Base-by-base conservation (phyloP, 352 stramenopile genomes). In the Phytophthora niederhauseri region DNA sequence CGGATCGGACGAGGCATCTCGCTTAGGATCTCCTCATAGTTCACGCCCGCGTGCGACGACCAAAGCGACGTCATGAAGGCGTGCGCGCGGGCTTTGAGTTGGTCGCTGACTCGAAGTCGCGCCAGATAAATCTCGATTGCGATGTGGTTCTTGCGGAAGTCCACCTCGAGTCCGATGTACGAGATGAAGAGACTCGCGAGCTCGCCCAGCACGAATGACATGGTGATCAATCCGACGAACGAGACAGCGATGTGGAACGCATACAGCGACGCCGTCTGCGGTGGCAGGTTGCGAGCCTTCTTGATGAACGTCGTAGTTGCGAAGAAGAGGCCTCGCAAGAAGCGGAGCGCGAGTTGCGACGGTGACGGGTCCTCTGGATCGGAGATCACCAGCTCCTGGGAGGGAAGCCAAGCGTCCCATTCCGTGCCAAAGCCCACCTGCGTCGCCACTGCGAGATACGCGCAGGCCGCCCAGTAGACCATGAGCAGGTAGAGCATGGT, bases 381-480 rank as follows among this genome's bases (percentile, higher is more conserved):
- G 0, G 67, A 59, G 41, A 86, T 69, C 22, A 73, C 59, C 2
- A 86, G 57, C 17, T 72, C 45, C n/a, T 78, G 64, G 0, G 77
- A 70, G 6, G 81, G 81, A 1, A 78, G 70, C 81, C 82, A 93
- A 0, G 30, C 71, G 17, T 87, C 76, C 82, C 82, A 91, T 12
- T 82, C 71, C 0, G 73, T 70, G 0, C 76, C 74, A 36, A 87
- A 90, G 0, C 83, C 81, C 6, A 71, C 75, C 17, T 76, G 20
- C 7, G 66, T 75, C 4, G 75, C 64, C 15, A 88, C 64, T 11
- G 68, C 64, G 17, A 91, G 63, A 28, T 87, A 93, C 0, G 71
- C 64, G 34, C 85, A 93, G 0, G 77, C 80, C 14, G 68, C 63
- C 81, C 81, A 91, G 48, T 89, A 93, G 59, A 91, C 87, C 20